phyloP scores from a whole-genome alignment of 805 yeast genomes.

The Monosporozyma unispora region DNA sequence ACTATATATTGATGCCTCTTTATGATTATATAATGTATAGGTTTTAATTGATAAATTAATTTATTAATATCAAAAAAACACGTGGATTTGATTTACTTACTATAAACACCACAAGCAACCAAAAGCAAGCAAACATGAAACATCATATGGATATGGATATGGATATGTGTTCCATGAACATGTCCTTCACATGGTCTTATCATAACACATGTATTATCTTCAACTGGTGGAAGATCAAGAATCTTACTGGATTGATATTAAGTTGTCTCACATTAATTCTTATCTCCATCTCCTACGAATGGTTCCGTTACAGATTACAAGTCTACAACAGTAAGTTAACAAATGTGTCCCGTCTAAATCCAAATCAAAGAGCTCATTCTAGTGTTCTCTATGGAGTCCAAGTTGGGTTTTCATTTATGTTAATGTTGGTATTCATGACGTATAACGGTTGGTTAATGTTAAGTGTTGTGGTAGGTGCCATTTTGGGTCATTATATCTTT shows the following conservation, averaged over 20 bases:
- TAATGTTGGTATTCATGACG: slow-evolving; percentile 81
- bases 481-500: slow-evolving; percentile 47
- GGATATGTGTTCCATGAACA: slow-evolving; percentile 43
- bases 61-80: slow-evolving; percentile 1
- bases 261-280: slow-evolving; percentile 30
- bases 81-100: no score
- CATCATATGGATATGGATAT: slow-evolving; percentile 2
- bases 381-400: slow-evolving; percentile 51
- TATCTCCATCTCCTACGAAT: neutral
- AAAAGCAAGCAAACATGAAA: neutral
- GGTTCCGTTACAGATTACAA: neutral
- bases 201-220: slow-evolving; percentile 64
- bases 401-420: slow-evolving; percentile 59
- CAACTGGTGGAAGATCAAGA: slow-evolving; percentile 70
- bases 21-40: slow-evolving; percentile 8
- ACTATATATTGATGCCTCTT: slow-evolving; percentile 6
- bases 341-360: neutral
- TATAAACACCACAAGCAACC: no score
- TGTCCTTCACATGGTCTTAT: slow-evolving; percentile 77
- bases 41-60: slow-evolving; percentile 15
- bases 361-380: slow-evolving; percentile 10
- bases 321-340: neutral
- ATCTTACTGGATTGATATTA: slow-evolving; percentile 40
- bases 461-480: slow-evolving; percentile 65
- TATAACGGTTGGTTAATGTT: slow-evolving; percentile 80